Evolutionary conservation across 306 rosid species (phyloP).

Genomic region (Cucurbita pepo): DNA sequence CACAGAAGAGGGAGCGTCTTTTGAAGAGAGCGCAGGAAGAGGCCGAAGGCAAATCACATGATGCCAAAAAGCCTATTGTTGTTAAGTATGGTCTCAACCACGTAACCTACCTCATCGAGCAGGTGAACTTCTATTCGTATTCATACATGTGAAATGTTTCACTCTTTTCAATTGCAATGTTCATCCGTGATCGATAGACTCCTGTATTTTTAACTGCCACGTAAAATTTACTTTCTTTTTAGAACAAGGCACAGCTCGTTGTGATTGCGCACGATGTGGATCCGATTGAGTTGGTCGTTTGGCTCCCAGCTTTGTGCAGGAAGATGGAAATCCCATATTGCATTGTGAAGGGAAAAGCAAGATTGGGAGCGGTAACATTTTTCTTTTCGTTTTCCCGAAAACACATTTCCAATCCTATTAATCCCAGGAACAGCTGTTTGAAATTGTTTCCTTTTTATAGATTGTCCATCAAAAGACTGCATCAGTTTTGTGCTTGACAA

Average conservation of each 20-base stretch:
- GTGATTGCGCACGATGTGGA: constrained; percentile 81
- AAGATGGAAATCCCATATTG: constrained; percentile 79
- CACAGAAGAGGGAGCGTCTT: constrained; percentile 58
- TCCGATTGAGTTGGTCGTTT: constrained; percentile 65
- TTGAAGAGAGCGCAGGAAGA: constrained; percentile 64
- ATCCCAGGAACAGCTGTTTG: neutral
- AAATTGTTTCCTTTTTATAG: constrained; percentile 11
- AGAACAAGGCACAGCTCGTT: constrained; percentile 68
- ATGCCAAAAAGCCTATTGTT: constrained; percentile 53
- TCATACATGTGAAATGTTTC: neutral
- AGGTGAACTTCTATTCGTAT: constrained; percentile 14
- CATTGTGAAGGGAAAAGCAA: constrained; percentile 75
- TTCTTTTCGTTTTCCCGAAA: neutral
- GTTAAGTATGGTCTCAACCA: constrained; percentile 78
- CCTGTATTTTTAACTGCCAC: neutral
- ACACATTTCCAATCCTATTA: neutral
- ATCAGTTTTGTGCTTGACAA: constrained; percentile 55
- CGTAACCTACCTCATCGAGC: constrained; percentile 67
- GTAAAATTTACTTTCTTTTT: neutral
- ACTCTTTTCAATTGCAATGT: neutral
- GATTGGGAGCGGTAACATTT: constrained; percentile 42
- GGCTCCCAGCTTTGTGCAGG: constrained; percentile 76
- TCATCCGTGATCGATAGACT: neutral
- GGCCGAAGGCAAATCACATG: constrained; percentile 42
- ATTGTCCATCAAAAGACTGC: constrained; percentile 69